Evolutionary conservation across 441 rosid genomes (phyloP), one percentile per base, ranked within the genome.

Genomic region (Gossypium gossypioides): DNA sequence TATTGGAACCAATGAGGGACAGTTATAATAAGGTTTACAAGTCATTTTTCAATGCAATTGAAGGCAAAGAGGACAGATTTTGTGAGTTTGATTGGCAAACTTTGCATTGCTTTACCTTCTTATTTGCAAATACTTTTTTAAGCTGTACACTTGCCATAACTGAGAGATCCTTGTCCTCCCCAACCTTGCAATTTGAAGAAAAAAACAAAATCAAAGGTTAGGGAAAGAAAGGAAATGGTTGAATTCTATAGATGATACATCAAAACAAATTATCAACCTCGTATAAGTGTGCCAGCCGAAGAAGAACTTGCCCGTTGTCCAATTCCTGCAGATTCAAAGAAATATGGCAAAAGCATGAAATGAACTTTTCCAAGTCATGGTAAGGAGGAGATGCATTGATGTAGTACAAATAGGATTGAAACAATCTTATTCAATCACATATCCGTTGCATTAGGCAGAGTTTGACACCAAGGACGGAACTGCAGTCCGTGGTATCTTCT

Each of bases 161-260:
- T 19, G 98, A 93, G 44, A 88, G 82, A 73, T 90, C 90, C 76
- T 86, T 83, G 82, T 96, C 94, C 83, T 96, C 99, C 37, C 89
- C 97, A 73, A 86, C 76, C 99, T 94, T 67, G 79, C 63, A 78
- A 72, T 59, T 67, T 21, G 42, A 60, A 73, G 29, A 18, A 75
- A 27, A 27, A 58, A 69, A 15, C 32, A 21, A 65, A 44, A 65
- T 65, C 69, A 65, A 22, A 44, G 3, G 1, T 42, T 44, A 12
- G 42, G 16, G 6, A 58, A 58, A 27, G 7, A 61, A 68, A n/a
- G 21, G 18, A 66, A 65, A 46, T 24, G 40, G 70, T 66, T 24
- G 22, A 46, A 46, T 44, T 25, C 40, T 0, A 13, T 48, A n/a
- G 19, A 13, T 6, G 54, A 58, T 7, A 15, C 13, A 15, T 27